Conservation (phyloP, 2,329 filamentous ascomycete genomes). For the Sordariomycetes sp. region DNA sequence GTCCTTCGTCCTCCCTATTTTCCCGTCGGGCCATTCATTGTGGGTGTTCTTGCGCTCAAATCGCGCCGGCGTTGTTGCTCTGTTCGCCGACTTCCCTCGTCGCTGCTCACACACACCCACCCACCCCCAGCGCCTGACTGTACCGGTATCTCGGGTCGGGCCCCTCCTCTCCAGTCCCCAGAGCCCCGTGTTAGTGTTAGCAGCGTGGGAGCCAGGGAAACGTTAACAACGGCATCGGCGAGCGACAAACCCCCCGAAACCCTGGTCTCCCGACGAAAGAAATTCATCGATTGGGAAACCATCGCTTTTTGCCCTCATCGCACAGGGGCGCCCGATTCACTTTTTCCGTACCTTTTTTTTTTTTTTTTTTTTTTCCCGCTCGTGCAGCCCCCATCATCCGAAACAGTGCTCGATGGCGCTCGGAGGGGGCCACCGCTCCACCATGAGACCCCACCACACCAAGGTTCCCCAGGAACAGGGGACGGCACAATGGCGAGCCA, state of each 20-base stretch:
- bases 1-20: not conserved
- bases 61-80: not conserved
- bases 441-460: not conserved
- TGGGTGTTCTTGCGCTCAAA: not conserved
- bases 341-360: not conserved
- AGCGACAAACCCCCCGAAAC: not conserved
- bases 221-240: not conserved
- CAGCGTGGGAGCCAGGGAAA: not conserved
- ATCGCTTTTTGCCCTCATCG: not conserved
- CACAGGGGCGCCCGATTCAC: not conserved
- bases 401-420: not conserved
- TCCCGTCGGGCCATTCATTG: not conserved
- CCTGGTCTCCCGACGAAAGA: not conserved
- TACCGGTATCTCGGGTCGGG: not conserved
- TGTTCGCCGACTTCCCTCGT: not conserved
- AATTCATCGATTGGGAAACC: not conserved
- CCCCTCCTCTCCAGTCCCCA: not conserved
- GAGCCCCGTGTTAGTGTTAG: not conserved
- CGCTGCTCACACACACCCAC: not conserved
- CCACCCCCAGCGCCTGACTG: not conserved
- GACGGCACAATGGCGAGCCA: not conserved
- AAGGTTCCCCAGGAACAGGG: not conserved
- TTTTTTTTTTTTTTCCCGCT: not conserved
- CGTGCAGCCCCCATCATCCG: not conserved
- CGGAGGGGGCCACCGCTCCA: not conserved